phyloP scores from a whole-genome alignment of 495 filamentous ascomycete genomes.

The Cryomyces minteri region DNA sequence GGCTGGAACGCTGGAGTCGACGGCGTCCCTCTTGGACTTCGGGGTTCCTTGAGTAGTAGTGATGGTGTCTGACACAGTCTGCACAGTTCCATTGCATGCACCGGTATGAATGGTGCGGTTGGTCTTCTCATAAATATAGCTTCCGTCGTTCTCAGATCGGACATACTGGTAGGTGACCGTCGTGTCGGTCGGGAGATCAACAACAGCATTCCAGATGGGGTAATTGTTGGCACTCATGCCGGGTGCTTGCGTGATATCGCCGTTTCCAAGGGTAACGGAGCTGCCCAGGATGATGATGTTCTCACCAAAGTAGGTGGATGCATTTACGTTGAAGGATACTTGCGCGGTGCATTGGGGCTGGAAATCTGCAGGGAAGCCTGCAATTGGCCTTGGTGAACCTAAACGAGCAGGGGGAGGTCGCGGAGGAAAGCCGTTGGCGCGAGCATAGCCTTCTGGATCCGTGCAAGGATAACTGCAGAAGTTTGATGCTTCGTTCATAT shows the following conservation, averaged over 20 bases:
- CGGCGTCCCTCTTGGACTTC: not conserved
- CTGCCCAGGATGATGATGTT: slow-evolving; percentile 4
- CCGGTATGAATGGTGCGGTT: slow-evolving; percentile 9
- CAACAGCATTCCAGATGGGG: slow-evolving; percentile 6
- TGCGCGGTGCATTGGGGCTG: slow-evolving; percentile 33
- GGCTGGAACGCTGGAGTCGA: not conserved
- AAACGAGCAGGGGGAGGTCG: slow-evolving; percentile 41
- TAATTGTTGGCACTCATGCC: slow-evolving; percentile 3
- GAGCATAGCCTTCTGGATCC: slow-evolving; percentile 34
- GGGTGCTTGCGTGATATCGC: slow-evolving; percentile 1
- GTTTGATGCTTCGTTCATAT: slow-evolving; percentile 27
- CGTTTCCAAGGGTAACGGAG: slow-evolving; percentile 2
- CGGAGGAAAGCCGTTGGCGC: slow-evolving; percentile 43
- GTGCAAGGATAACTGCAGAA: slow-evolving; percentile 61
- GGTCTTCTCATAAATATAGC: slow-evolving; percentile 7
- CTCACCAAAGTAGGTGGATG: slow-evolving; percentile 6
- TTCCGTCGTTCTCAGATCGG: slow-evolving; percentile 3
- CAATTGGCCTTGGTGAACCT: slow-evolving; percentile 37
- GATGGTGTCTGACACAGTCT: slow-evolving; percentile 1
- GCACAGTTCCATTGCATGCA: slow-evolving; percentile 2
- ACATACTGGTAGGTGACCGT: slow-evolving; percentile 6
- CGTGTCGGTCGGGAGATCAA: slow-evolving; percentile 6
- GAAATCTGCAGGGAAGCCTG: slow-evolving; percentile 54
- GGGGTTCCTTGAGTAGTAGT: slow-evolving; percentile 1
- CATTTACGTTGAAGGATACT: slow-evolving; percentile 9